Conservation (phyloP, 2,329 filamentous ascomycete genomes). For the Fusarium sp. region DNA sequence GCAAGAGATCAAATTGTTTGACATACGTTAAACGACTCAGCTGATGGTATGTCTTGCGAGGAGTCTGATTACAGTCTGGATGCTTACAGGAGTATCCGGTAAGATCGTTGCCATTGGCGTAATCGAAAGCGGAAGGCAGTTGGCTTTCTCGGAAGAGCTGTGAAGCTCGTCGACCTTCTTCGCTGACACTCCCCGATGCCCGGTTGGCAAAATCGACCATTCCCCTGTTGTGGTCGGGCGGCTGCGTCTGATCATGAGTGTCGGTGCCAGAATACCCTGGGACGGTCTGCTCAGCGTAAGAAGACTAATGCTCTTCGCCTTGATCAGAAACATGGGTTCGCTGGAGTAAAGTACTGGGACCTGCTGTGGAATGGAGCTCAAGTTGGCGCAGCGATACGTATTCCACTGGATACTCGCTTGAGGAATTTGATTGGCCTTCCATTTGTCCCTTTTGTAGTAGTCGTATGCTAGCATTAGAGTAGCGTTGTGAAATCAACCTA, state of each 20-base stretch:
- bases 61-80: background rate
- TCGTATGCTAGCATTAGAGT: background rate
- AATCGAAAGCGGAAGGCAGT: background rate
- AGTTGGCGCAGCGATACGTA: conserved; percentile 2
- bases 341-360: background rate
- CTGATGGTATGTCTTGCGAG: background rate
- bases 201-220: background rate
- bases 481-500: background rate
- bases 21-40: background rate
- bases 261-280: conserved; percentile 1
- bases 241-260: background rate
- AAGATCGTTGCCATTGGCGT: background rate
- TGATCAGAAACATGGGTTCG: background rate
- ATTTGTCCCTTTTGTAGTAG: background rate
- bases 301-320: conserved; percentile 9
- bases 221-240: background rate
- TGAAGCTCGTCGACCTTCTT: background rate
- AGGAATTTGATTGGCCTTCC: background rate
- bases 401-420: background rate
- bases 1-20: background rate
- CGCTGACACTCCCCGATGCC: too few relatives aligned
- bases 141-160: background rate
- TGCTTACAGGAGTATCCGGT: background rate
- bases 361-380: background rate
- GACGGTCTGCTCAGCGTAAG: background rate